Base-by-base conservation (phyloP, 129 eudicot genomes). In the Saussurea involucrata region DNA sequence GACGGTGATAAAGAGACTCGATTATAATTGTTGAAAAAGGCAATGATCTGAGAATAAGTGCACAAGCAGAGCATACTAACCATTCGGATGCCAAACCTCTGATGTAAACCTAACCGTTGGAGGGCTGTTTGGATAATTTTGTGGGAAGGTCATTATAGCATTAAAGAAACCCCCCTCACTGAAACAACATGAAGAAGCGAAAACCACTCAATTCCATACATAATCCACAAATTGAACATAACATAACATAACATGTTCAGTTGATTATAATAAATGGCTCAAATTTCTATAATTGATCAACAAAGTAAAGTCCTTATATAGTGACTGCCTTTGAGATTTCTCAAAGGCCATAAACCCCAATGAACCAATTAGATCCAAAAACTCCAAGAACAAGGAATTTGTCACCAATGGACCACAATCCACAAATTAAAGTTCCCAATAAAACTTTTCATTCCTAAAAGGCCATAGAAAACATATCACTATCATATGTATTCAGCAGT, bases 41-140 rank as follows among this genome's bases (percentile, higher is more conserved):
- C 60, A 15, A 49, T 17, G 31, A 67, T 18, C n/a, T 17, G n/a
- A n/a, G n/a, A n/a, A n/a, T n/a, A 27, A 61, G 33, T 24, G 34
- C 24, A 42, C 24, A 40, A 63, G 24, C 3, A 24, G 70, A 12
- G 49, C 36, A 34, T 28, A 80, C 90, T 71, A 73, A 87, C 91
- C 94, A 32, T 89, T 89, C 1, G 91, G 94, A 80, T 89, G 94
- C 94, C 94, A 84, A 73, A 89, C 84, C 68, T 89, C 94, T 20
- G 94, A 84, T 7, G 88, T 84, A 67, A 89, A 89, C 76, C 77
- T 84, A 58, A 89, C 91, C 6, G 87, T 68, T 67, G 95, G 91
- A 28, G 95, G 95, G 60, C 86, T 89, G 63, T 84, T 79, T 24
- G 95, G 95, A 55, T 89, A 89, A 69, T 89, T 78, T 5, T 66